Evolutionary conservation across 2,329 filamentous ascomycete species (phyloP).

Genomic region (Colletotrichum scovillei): DNA sequence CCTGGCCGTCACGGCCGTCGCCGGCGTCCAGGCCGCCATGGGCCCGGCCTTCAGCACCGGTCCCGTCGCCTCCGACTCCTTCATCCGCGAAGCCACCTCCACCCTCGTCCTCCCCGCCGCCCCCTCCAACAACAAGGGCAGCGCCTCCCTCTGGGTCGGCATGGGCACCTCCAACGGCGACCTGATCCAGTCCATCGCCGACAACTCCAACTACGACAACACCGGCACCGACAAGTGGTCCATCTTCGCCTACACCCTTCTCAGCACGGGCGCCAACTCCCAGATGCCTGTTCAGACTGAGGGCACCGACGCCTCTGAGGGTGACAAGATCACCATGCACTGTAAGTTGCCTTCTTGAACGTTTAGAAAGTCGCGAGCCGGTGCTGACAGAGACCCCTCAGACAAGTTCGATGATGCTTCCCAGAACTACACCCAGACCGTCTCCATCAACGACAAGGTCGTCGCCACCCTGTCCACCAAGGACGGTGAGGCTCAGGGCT

Average conservation of each 20-base stretch:
- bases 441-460: slow-evolving; percentile 35
- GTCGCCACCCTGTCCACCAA: slow-evolving; percentile 58
- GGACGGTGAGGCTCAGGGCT: slow-evolving; percentile 54
- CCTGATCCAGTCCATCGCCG: slow-evolving; percentile 59
- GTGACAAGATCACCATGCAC: slow-evolving; percentile 33
- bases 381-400: background rate
- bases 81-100: slow-evolving; percentile 55
- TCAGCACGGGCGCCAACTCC: slow-evolving; percentile 43
- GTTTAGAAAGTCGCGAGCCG: too few species aligned
- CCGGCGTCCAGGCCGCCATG: slow-evolving; percentile 42
- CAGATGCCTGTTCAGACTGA: slow-evolving; percentile 29
- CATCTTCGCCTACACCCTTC: slow-evolving; percentile 55
- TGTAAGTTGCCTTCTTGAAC: background rate
- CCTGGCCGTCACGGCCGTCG: slow-evolving; percentile 16
- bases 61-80: slow-evolving; percentile 51
- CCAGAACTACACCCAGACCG: slow-evolving; percentile 30
- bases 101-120: slow-evolving; percentile 54
- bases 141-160: slow-evolving; percentile 58
- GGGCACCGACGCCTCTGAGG: slow-evolving; percentile 17
- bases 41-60: slow-evolving; percentile 56
- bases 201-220: slow-evolving; percentile 49
- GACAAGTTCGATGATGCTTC: slow-evolving; percentile 31
- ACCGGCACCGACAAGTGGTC: slow-evolving; percentile 45
- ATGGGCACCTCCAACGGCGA: slow-evolving; percentile 60
- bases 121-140: slow-evolving; percentile 49